These are phyloP conservation scores for Candolleomyces eurysporus DNA, from an alignment of 768 basidiomycete genomes.

Conservation along the genomic window DNA sequence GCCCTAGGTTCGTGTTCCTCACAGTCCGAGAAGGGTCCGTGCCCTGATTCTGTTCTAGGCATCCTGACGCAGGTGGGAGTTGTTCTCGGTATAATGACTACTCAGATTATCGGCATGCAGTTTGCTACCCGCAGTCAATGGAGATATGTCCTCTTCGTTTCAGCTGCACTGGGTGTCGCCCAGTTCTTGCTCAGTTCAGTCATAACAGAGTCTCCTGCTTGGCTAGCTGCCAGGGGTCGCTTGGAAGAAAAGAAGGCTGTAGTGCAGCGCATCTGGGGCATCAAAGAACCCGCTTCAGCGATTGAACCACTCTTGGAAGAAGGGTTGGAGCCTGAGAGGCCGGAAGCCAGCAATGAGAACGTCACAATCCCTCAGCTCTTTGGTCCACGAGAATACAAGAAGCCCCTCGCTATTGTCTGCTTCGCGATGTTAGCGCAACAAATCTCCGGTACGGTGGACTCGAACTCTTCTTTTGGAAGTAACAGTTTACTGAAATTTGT, in stretches of 20 bases:
- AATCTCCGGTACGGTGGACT: slow-evolving; percentile 55
- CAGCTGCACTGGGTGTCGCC: slow-evolving; percentile 48
- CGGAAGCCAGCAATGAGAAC: slow-evolving; percentile 21
- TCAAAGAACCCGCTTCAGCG: slow-evolving; percentile 11
- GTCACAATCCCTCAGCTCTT: slow-evolving; percentile 56
- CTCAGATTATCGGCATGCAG: slow-evolving; percentile 72
- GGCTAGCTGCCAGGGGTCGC: slow-evolving; percentile 52
- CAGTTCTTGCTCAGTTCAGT: slow-evolving; percentile 56
- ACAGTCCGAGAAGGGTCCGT: not conserved
- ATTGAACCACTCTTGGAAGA: slow-evolving; percentile 41
- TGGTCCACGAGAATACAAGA: slow-evolving; percentile 50
- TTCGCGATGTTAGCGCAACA: slow-evolving; percentile 79
- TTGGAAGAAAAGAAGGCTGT: slow-evolving; percentile 47
- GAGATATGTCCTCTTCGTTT: slow-evolving; percentile 69
- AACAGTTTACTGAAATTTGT: slow-evolving; percentile 2
- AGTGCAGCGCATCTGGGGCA: slow-evolving; percentile 56
- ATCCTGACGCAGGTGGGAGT: slow-evolving; percentile 82
- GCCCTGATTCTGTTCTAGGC: slow-evolving; percentile 36
- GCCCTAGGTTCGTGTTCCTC: slow-evolving; percentile 53
- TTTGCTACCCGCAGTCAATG: slow-evolving; percentile 70
- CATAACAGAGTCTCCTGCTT: slow-evolving; percentile 72
- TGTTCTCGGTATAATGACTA: slow-evolving; percentile 84
- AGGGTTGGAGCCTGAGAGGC: slow-evolving; percentile 22
- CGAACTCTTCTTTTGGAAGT: not conserved
- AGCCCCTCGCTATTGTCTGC: slow-evolving; percentile 62